A percentile compares a stretch with the other conserved stretches of the same genome.
Evolutionary conservation across 805 yeast species (phyloP).

Genomic region (Candida krabiensis): DNA sequence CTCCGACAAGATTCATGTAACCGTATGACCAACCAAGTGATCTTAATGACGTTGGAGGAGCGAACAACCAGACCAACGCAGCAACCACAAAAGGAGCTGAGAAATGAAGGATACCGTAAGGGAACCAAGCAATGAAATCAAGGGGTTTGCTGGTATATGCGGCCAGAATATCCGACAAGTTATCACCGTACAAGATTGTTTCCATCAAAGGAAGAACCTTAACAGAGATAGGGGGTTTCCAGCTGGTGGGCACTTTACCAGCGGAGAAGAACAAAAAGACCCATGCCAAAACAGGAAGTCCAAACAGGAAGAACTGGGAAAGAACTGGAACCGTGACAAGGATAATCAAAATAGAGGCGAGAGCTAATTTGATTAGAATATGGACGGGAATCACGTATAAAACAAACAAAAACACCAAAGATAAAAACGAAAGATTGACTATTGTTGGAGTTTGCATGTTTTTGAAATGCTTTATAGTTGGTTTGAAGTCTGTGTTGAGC

Average conservation of each 20-base stretch:
- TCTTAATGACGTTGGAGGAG: slow-evolving; percentile 83
- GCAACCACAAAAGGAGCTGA: slow-evolving; percentile 86
- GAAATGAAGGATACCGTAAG: slow-evolving; percentile 88
- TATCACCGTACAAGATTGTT: slow-evolving; percentile 88
- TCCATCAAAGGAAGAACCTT: slow-evolving; percentile 89
- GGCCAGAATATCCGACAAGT: slow-evolving; percentile 80
- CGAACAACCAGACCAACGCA: slow-evolving; percentile 73
- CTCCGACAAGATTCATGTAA: slow-evolving; percentile 86
- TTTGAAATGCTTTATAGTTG: slow-evolving; percentile 22
- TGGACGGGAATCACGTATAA: slow-evolving; percentile 58
- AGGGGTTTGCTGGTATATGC: slow-evolving; percentile 61
- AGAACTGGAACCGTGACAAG: slow-evolving; percentile 69
- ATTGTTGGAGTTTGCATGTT: slow-evolving; percentile 38
- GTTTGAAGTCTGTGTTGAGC: slow-evolving; percentile 19
- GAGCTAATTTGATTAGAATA: slow-evolving; percentile 35
- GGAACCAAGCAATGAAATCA: slow-evolving; percentile 92
- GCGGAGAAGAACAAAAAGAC: slow-evolving; percentile 77
- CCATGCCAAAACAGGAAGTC: slow-evolving; percentile 85
- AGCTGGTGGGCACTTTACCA: slow-evolving; percentile 65
- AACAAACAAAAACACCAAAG: slow-evolving; percentile 56
- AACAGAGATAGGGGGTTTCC: slow-evolving; percentile 88
- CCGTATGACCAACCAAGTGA: slow-evolving; percentile 92
- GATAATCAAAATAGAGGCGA: slow-evolving; percentile 41
- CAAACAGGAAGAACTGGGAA: slow-evolving; percentile 80
- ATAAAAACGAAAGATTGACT: slow-evolving; percentile 37